Percentiles rank a stretch among this genome's conserved stretches.
These are phyloP conservation scores for Starmera dryadoides DNA, from an alignment of 805 yeast genomes.

Conservation along the genomic window DNA sequence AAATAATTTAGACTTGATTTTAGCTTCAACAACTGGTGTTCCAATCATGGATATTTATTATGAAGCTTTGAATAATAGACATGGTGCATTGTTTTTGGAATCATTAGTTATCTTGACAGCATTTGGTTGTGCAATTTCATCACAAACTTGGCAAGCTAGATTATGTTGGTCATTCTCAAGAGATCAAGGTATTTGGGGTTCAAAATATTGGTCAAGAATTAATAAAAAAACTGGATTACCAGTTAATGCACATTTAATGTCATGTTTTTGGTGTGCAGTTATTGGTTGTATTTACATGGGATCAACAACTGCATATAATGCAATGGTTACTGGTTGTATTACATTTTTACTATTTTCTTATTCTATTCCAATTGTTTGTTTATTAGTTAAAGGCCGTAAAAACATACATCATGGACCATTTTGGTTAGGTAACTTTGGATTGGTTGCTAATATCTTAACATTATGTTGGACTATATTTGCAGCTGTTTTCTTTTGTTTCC, in stretches of 20 bases:
- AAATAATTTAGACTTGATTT: slow-evolving; percentile 40
- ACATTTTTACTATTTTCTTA: slow-evolving; percentile 53
- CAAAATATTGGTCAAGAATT: slow-evolving; percentile 41
- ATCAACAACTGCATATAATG: slow-evolving; percentile 59
- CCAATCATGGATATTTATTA: slow-evolving; percentile 58
- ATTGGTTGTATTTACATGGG: slow-evolving; percentile 60
- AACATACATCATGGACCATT: slow-evolving; percentile 56
- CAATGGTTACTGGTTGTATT: slow-evolving; percentile 56
- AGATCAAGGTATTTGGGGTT: slow-evolving; percentile 55
- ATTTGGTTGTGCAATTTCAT: slow-evolving; percentile 49
- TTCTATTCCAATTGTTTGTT: slow-evolving; percentile 43
- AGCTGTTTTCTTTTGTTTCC: slow-evolving; percentile 56
- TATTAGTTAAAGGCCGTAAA: slow-evolving; percentile 41
- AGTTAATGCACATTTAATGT: slow-evolving; percentile 49
- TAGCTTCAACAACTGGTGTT: slow-evolving; percentile 43
- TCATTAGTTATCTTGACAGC: slow-evolving; percentile 45
- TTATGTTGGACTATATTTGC: slow-evolving; percentile 54
- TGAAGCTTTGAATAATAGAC: slow-evolving; percentile 45
- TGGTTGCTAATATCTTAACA: slow-evolving; percentile 41
- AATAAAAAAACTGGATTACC: slow-evolving; percentile 46
- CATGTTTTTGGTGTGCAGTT: slow-evolving; percentile 43
- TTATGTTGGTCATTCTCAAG: slow-evolving; percentile 63
- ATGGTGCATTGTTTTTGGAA: slow-evolving; percentile 49
- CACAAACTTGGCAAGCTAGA: slow-evolving; percentile 67
- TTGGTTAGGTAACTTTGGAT: slow-evolving; percentile 55